phyloP scores from a whole-genome alignment of 352 stramenopile genomes.

The Paralagenidium karlingii region DNA sequence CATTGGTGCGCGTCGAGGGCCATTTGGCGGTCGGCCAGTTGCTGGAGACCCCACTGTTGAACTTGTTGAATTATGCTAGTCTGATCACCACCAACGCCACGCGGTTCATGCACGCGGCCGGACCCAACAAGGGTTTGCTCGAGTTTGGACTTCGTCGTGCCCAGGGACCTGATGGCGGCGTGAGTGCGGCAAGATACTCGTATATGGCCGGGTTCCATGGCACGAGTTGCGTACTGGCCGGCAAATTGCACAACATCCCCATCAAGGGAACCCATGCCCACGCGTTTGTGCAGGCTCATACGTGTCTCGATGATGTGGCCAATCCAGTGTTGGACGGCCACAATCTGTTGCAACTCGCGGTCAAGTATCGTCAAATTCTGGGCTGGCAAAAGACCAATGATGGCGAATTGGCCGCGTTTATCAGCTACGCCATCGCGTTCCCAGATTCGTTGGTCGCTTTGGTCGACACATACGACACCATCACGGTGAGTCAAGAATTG shows the following conservation, averaged over 20 bases:
- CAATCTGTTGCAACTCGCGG: constrained; percentile 69
- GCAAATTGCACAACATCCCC: constrained; percentile 91
- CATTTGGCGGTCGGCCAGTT: constrained; percentile 93
- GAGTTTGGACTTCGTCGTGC: constrained; percentile 91
- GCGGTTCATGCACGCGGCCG: constrained; percentile 90
- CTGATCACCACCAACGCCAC: constrained; percentile 97
- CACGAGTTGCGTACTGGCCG: constrained; percentile 96
- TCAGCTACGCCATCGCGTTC: constrained; percentile 96
- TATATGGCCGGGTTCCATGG: constrained; percentile 97
- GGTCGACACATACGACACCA: constrained; percentile 98
- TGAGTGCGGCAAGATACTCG: constrained; percentile 94
- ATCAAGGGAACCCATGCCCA: constrained; percentile 97
- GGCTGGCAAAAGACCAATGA: constrained; percentile 67
- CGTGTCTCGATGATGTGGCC: constrained; percentile 86
- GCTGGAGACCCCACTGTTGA: constrained; percentile 97
- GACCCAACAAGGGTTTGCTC: constrained; percentile 71
- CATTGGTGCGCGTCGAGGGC: constrained; percentile 88
- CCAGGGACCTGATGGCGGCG: constrained; percentile 95
- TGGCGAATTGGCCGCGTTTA: constrained; percentile 97
- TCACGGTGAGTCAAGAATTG: constrained; percentile 39
- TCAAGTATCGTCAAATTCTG: constrained; percentile 72
- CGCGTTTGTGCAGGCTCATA: constrained; percentile 95
- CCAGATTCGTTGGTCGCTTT: constrained; percentile 94
- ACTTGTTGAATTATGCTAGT: constrained; percentile 96
- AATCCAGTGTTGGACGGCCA: constrained; percentile 41